Base-by-base conservation (phyloP, 2,329 filamentous ascomycete species). In the Alternaria incomplexa region DNA sequence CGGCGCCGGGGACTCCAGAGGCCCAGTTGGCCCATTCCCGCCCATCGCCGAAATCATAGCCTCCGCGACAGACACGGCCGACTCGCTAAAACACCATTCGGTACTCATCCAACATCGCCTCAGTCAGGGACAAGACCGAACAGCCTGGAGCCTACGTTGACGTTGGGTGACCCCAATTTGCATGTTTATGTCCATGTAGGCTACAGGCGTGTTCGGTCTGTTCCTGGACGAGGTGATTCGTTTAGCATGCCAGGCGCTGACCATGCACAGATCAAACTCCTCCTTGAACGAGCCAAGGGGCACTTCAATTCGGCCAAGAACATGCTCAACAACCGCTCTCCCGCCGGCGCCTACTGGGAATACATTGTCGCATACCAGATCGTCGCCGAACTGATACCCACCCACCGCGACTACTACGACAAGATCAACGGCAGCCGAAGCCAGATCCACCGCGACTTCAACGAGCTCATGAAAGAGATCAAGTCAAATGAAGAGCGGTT, bases 331-430 rank as follows among this genome's bases (percentile, higher is more conserved):
- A 69, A 60, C 32, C 76, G 78, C 40, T 32, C 86, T 87, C 64
- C 80, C 83, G 93, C 96, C 13, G 74, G 80, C 89, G 94, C 94
- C 4, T 90, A 97, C 58, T 88, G 91, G 67, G 92, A 97, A 64
- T 98, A 95, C 75, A 86, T 98, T 61, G 88, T 90, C 66, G 92
- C 94, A 11, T 93, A 87, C 63, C 89, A 93, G 61, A 91, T 97
- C 58, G 87, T 91, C 13, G 85, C 93, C 54, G 89, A 95, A 59
- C 83, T 90, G 45, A 90, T 98, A 25, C 91, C 92, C 3, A 85
- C 85, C 36, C 93, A 97, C 77, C 88, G 87, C 60, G 92, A 95
- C 65, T 96, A 89, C 77, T 72, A 76, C 50, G 86, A 88, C 26
- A 84, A 86, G 55, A 82, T 93, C 61, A 87, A 88, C 70, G 81